These are phyloP conservation scores for Phylloporus sp. DNA, from an alignment of 768 basidiomycete genomes.

Conservation along the genomic window DNA sequence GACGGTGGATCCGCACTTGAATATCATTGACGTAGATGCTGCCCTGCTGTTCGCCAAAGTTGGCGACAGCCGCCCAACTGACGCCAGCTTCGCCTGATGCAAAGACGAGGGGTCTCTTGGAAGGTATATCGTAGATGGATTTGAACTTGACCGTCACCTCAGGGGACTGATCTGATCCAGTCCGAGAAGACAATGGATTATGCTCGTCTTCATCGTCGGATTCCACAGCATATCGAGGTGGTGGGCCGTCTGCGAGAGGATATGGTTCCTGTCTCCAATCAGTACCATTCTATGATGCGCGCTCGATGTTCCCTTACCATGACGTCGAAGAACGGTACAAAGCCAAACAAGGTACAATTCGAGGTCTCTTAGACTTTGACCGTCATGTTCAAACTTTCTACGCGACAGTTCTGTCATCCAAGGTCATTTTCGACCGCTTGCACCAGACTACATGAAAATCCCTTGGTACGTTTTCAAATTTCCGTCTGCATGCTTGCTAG, in stretches of 20 bases:
- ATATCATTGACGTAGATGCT: slow-evolving; percentile 41
- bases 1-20: slow-evolving; percentile 34
- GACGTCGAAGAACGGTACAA: not conserved
- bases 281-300: not conserved
- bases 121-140: slow-evolving; percentile 29
- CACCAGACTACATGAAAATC: slow-evolving; percentile 45
- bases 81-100: slow-evolving; percentile 43
- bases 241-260: slow-evolving; percentile 50
- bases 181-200: slow-evolving; percentile 34
- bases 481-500: slow-evolving; percentile 1
- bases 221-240: slow-evolving; percentile 59
- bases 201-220: slow-evolving; percentile 67
- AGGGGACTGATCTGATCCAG: slow-evolving; percentile 8
- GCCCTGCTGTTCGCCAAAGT: slow-evolving; percentile 49
- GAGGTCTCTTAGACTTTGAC: slow-evolving; percentile 1
- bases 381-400: slow-evolving; percentile 12
- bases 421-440: slow-evolving; percentile 18
- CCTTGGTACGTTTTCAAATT: slow-evolving; percentile 38
- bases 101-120: slow-evolving; percentile 35
- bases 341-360: slow-evolving; percentile 2
- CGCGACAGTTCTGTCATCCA: not conserved
- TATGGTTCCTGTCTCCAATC: slow-evolving; percentile 42
- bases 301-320: slow-evolving; percentile 12
- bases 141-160: slow-evolving; percentile 35
- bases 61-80: slow-evolving; percentile 48